A percentile compares a stretch with the other conserved stretches of the same genome.
Conservation (phyloP, 495 filamentous ascomycete species). For the Hypoxylon intermedium region DNA sequence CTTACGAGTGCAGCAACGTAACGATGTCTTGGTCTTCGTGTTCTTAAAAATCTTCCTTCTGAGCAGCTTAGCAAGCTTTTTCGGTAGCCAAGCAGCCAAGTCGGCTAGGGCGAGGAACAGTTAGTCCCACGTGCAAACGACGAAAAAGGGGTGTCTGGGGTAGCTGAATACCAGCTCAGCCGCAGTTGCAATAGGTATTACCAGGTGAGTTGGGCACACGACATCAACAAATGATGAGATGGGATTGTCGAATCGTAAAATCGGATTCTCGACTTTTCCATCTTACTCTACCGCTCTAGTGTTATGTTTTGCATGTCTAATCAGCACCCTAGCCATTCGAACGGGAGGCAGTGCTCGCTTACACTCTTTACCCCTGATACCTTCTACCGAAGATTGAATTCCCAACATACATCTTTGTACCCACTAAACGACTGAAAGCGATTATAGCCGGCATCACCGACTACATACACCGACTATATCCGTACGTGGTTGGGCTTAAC, state of each 20-base stretch:
- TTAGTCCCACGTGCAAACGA: conserved; percentile 22
- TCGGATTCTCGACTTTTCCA: conserved; percentile 35
- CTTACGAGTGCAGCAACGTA: conserved; percentile 28
- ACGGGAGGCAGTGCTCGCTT: conserved; percentile 28
- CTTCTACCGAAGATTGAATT: conserved; percentile 11
- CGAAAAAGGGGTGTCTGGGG: conserved; percentile 8
- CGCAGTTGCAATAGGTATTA: conserved; percentile 13
- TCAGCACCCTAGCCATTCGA: conserved; percentile 35
- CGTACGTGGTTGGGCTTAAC: conserved; percentile 3
- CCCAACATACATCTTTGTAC: neutral
- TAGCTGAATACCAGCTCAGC: conserved; percentile 28
- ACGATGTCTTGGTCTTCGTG: conserved; percentile 28
- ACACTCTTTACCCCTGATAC: conserved; percentile 7
- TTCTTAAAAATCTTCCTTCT: conserved; percentile 8
- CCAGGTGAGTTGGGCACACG: conserved; percentile 12
- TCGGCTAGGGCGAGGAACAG: conserved; percentile 20
- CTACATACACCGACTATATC: conserved; percentile 18
- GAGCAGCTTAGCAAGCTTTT: neutral
- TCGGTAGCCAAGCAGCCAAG: neutral
- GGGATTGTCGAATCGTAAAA: conserved; percentile 12
- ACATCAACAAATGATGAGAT: conserved; percentile 13
- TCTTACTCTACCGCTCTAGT: conserved; percentile 1
- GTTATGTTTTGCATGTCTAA: conserved; percentile 14
- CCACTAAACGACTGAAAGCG: neutral
- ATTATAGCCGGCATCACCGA: conserved; percentile 26